Evolutionary conservation across 495 filamentous ascomycete species (phyloP).

Genomic region (Aspergillus sparsus): DNA sequence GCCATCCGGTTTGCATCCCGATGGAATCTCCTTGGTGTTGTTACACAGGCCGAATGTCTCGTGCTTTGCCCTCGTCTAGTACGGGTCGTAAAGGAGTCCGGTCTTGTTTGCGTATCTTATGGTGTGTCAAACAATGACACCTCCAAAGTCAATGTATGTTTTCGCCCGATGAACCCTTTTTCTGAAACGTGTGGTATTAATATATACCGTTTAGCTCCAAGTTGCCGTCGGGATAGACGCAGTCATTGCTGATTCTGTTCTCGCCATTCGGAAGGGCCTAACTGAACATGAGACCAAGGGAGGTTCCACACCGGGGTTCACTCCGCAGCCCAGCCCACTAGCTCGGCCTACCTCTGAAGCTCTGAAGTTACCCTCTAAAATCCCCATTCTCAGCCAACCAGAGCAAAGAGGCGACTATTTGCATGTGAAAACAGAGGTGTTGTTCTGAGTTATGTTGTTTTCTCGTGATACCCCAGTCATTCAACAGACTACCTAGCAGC

Average conservation of each 20-base stretch:
- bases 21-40: constrained; percentile 94
- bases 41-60: constrained; percentile 78
- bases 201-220: constrained; percentile 61
- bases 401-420: constrained; percentile 28
- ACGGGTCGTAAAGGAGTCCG: constrained; percentile 91
- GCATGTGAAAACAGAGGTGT: constrained; percentile 21
- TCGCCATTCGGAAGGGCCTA: constrained; percentile 75
- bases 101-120: constrained; percentile 95
- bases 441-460: constrained; percentile 3
- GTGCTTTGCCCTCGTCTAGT: constrained; percentile 88
- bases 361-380: constrained; percentile 30
- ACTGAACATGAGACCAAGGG: constrained; percentile 46
- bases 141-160: constrained; percentile 74
- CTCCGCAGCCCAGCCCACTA: constrained; percentile 34
- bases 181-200: neutral
- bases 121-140: constrained; percentile 85
- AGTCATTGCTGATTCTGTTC: constrained; percentile 91
- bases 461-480: neutral
- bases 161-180: neutral
- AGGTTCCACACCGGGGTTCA: constrained; percentile 25
- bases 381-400: constrained; percentile 34
- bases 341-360: constrained; percentile 25
- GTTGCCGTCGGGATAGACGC: constrained; percentile 95
- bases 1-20: constrained; percentile 89
- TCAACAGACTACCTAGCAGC: constrained; percentile 1